Percentiles rank a stretch among this genome's conserved stretches.
These are phyloP conservation scores for Fraxinus anomala DNA, from an alignment of 257 asterid species.

Conservation along the genomic window DNA sequence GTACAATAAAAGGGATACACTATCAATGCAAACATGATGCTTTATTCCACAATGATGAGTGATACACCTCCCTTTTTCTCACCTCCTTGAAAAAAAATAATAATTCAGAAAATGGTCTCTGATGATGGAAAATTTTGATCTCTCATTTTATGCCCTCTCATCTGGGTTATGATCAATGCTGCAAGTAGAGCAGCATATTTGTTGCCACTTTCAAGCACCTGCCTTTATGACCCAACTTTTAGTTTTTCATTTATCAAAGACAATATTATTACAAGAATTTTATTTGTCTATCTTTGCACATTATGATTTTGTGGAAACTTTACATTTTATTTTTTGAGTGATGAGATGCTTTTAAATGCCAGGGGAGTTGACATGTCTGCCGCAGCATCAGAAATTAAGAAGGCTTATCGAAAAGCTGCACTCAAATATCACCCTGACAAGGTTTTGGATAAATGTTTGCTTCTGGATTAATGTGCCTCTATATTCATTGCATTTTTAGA, in stretches of 20 bases:
- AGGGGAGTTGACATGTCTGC: constrained; percentile 93
- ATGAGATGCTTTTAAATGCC: constrained; percentile 30
- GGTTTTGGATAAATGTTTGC: constrained; percentile 44
- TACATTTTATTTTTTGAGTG: neutral
- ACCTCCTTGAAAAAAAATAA: too few species aligned
- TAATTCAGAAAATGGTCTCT: neutral
- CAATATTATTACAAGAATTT: neutral
- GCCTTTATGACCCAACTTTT: neutral
- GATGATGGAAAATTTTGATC: neutral
- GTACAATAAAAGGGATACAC: neutral
- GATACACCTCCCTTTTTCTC: neutral
- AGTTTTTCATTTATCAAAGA: neutral
- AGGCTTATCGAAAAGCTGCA: constrained; percentile 93
- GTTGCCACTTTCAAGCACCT: neutral
- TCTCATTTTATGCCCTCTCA: neutral
- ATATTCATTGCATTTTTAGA: constrained; percentile 3
- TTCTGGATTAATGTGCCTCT: constrained; percentile 18
- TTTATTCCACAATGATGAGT: neutral
- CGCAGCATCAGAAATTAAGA: constrained; percentile 76
- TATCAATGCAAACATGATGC: neutral
- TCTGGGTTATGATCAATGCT: neutral
- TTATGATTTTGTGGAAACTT: neutral
- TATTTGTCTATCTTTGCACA: neutral
- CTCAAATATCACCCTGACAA: constrained; percentile 95
- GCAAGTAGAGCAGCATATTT: neutral